Base-by-base conservation (phyloP, 768 basidiomycete species). In the Russula sp. region DNA sequence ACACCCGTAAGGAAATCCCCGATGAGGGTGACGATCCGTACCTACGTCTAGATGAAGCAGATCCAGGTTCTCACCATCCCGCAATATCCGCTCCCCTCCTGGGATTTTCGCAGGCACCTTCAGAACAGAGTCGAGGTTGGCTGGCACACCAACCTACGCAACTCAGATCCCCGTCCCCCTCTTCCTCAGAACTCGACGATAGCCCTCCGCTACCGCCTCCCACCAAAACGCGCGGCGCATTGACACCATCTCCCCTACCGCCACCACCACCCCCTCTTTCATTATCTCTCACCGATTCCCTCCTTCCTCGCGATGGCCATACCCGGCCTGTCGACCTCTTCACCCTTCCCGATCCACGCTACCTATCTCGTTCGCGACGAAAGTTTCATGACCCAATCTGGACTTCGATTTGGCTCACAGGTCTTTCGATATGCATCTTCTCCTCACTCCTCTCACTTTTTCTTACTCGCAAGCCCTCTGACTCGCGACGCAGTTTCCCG, bases 1-100 rank as follows among this genome's bases (percentile, higher is more conserved):
- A 52, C 60, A 58, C 63, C 54, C 56, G 63, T 35, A 55, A 59
- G 56, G 62, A 58, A 55, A 34, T 65, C 58, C 51, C 75, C 10
- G 76, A 79, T 48, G 86, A 87, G 29, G 84, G 83, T 66, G 84
- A 87, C 48, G 87, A 90, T 73, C 88, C 88, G 43, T 90, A 90
- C 79, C 78, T 91, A 59, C 81, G 84, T 43, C 75, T 90, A 56
- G 88, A 90, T 73, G 81, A 81, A 51, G 86, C 86, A 65, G 85
- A 86, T 51, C 78, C 70, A 56, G 66, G 69, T 7, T 75, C 76
- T 29, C 69, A 70, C 42, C 72, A 74, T 39, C 73, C 73, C 18
- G 68, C 73, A 36, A 73, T 72, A 63, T 76, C 72, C 20, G 65
- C 74, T 52, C 77, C 73, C 2, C 59, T 80, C 46, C 71, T 80